Conservation (phyloP, 352 stramenopile species). For the Phytophthora pluvialis region DNA sequence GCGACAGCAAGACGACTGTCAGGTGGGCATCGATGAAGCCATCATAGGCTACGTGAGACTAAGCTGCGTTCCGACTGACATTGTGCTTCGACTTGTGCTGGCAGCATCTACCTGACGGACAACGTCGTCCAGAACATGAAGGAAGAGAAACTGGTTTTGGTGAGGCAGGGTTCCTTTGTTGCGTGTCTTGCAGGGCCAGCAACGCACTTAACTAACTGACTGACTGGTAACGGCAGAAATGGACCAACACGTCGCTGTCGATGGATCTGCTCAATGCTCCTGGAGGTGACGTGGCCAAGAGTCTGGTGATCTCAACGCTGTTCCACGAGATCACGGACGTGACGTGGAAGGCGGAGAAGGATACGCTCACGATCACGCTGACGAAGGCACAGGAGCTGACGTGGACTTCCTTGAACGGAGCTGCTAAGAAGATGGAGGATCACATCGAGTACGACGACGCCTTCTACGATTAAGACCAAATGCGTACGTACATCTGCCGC, state of each 20-base stretch:
- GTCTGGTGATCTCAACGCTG: conserved; percentile 75
- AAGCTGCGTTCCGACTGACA: not conserved
- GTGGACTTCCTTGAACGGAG: conserved; percentile 86
- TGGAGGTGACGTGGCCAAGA: conserved; percentile 56
- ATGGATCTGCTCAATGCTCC: conserved; percentile 62
- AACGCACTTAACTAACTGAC: conserved; percentile 1
- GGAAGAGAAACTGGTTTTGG: conserved; percentile 68
- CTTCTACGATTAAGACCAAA: conserved; percentile 66
- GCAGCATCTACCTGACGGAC: conserved; percentile 84
- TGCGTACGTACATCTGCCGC: not conserved
- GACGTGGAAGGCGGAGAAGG: conserved; percentile 62
- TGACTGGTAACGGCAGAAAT: conserved; percentile 55
- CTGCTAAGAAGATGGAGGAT: conserved; percentile 81
- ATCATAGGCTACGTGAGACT: too few relatives aligned
- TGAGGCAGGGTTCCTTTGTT: conserved; percentile 27
- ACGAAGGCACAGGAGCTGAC: conserved; percentile 58
- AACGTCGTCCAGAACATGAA: conserved; percentile 55
- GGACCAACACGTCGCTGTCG: conserved; percentile 79
- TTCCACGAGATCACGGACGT: conserved; percentile 73
- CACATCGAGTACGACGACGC: conserved; percentile 89
- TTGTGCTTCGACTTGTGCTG: not conserved
- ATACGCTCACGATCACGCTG: conserved; percentile 74
- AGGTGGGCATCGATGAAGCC: conserved; percentile 33
- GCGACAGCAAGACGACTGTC: conserved; percentile 71
- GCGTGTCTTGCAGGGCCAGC: not conserved